These are phyloP conservation scores for Silene vulgaris DNA, from an alignment of 179 eudicot genomes.

Conservation along the genomic window DNA sequence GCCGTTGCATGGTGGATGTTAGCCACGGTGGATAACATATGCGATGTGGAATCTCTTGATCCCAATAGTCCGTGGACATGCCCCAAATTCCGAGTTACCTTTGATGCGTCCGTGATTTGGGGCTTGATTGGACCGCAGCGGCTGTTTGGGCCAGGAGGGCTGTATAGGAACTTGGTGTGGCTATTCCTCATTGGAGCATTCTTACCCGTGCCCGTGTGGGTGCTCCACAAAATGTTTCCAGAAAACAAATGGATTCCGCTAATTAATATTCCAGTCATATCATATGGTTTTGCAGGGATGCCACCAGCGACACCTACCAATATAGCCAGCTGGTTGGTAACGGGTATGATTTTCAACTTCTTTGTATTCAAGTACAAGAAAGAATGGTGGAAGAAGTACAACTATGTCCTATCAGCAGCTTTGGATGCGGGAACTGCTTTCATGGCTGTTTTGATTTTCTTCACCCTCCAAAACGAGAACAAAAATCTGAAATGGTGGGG, in stretches of 20 bases:
- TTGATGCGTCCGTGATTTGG: slow-evolving; percentile 93
- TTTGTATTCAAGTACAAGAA: slow-evolving; percentile 77
- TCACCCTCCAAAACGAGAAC: slow-evolving; percentile 76
- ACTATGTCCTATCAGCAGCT: slow-evolving; percentile 84
- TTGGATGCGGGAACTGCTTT: slow-evolving; percentile 98
- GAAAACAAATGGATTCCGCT: slow-evolving; percentile 89
- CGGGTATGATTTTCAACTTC: slow-evolving; percentile 82
- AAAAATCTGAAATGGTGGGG: slow-evolving; percentile 89
- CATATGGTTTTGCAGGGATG: slow-evolving; percentile 95
- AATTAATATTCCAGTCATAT: slow-evolving; percentile 89
- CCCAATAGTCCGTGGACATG: slow-evolving; percentile 99
- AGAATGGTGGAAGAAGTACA: slow-evolving; percentile 93
- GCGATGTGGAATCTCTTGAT: slow-evolving; percentile 70
- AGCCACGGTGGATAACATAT: slow-evolving; percentile 64
- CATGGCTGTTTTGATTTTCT: slow-evolving; percentile 84
- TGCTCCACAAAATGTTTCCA: slow-evolving; percentile 72
- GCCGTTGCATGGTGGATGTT: slow-evolving; percentile 98
- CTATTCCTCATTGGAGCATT: slow-evolving; percentile 82
- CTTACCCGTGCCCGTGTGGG: slow-evolving; percentile 86
- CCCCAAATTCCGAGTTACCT: slow-evolving; percentile 86
- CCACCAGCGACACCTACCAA: slow-evolving; percentile 97
- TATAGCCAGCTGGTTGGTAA: slow-evolving; percentile 81
- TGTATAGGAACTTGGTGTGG: slow-evolving; percentile 89
- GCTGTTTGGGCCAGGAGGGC: slow-evolving; percentile 78
- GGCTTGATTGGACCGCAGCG: slow-evolving; percentile 84